Evolutionary conservation across 176 grass and related monocot genomes (phyloP).

Genomic region (Oryza meyeriana): DNA sequence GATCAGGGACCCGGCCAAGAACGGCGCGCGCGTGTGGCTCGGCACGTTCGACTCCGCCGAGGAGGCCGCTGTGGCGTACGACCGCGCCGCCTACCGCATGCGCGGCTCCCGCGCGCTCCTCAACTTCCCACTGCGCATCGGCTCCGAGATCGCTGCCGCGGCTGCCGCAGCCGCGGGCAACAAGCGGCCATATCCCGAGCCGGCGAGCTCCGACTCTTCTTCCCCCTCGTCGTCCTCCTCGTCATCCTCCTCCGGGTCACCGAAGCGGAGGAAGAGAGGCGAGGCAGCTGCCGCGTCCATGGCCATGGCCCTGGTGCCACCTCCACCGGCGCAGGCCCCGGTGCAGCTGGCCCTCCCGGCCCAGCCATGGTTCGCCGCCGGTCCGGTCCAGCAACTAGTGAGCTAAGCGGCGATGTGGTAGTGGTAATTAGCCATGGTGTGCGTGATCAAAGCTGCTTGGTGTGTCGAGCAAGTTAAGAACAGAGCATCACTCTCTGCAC

Average conservation of each 20-base stretch:
- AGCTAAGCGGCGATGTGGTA: slow-evolving; percentile 29
- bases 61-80: slow-evolving; percentile 76
- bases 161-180: slow-evolving; percentile 1
- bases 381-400: slow-evolving; percentile 45
- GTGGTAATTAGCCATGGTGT: not conserved
- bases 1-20: slow-evolving; percentile 87
- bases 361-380: slow-evolving; percentile 37
- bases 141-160: slow-evolving; percentile 35
- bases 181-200: slow-evolving; percentile 28
- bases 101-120: slow-evolving; percentile 82
- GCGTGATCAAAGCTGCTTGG: not conserved
- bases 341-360: slow-evolving; percentile 39
- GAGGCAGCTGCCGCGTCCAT: slow-evolving; percentile 51
- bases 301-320: slow-evolving; percentile 30
- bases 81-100: slow-evolving; percentile 87
- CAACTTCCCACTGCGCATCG: slow-evolving; percentile 85
- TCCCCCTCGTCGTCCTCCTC: slow-evolving; percentile 26
- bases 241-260: slow-evolving; percentile 38
- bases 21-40: slow-evolving; percentile 86
- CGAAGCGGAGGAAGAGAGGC: slow-evolving; percentile 63
- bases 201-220: slow-evolving; percentile 31
- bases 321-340: slow-evolving; percentile 4
- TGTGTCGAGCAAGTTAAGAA: not conserved
- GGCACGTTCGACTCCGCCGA: slow-evolving; percentile 79
- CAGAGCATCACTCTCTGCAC: slow-evolving; percentile 9